Evolutionary conservation across 2,329 filamentous ascomycete species (phyloP).

Genomic region (Diaporthe batatas): DNA sequence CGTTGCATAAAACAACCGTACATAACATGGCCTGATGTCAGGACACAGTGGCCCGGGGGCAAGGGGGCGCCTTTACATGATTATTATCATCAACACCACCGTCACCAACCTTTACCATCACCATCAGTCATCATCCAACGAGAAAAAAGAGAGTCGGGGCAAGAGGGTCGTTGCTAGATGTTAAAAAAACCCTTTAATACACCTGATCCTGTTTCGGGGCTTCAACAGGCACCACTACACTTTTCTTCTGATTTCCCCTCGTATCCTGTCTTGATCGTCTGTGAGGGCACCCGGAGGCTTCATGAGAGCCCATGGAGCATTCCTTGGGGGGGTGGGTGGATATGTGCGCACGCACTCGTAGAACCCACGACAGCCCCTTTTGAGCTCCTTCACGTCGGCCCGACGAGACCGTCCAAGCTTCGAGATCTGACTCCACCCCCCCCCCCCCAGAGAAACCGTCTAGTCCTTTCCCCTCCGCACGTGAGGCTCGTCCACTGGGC

Average conservation of each 20-base stretch:
- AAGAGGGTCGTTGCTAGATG: conserved; percentile 36
- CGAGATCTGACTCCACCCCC: no score
- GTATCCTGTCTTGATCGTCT: background rate
- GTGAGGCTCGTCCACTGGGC: no score
- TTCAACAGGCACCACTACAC: background rate
- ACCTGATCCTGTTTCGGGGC: conserved; percentile 14
- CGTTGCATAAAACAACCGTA: conserved; percentile 25
- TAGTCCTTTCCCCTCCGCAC: no score
- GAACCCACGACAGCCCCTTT: background rate
- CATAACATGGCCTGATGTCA: conserved; percentile 23
- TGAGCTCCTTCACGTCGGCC: background rate
- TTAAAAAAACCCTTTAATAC: conserved; percentile 20
- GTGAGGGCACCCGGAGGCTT: background rate
- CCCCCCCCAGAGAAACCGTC: no score
- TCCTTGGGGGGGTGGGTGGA: no score
- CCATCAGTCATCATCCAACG: background rate
- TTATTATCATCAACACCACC: conserved; percentile 1
- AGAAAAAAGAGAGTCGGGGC: background rate
- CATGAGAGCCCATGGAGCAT: no score
- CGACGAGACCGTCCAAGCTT: no score
- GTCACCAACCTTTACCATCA: background rate
- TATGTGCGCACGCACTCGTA: background rate
- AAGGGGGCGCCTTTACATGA: background rate
- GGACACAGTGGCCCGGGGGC: background rate
- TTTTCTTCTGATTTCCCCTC: no score